A percentile compares a stretch with the other conserved stretches of the same genome.
phyloP scores from a whole-genome alignment of 176 grass and related monocot species.

The Zoysia pacifica region DNA sequence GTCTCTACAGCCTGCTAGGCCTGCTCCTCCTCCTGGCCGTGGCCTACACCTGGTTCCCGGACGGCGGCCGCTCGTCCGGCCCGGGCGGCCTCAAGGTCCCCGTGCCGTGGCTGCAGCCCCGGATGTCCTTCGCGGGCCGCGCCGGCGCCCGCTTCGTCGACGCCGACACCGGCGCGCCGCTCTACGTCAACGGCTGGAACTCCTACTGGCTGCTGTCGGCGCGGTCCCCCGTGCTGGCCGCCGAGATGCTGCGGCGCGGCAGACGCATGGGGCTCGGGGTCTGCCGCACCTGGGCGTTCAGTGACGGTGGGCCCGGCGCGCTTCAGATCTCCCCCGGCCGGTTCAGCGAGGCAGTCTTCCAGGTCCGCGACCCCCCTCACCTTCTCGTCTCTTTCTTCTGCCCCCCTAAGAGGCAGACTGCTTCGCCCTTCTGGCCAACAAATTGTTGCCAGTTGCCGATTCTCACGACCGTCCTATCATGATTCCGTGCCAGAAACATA shows the following conservation, averaged over 20 bases:
- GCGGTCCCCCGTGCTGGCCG: slow-evolving; percentile 32
- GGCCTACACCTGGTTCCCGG: slow-evolving; percentile 55
- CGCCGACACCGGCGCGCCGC: slow-evolving; percentile 44
- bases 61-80: slow-evolving; percentile 1
- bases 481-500: not conserved
- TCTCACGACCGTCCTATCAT: not conserved
- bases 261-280: slow-evolving; percentile 71
- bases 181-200: slow-evolving; percentile 97
- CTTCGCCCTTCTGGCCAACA: not conserved
- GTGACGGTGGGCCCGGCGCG: slow-evolving; percentile 65
- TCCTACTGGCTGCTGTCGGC: slow-evolving; percentile 87
- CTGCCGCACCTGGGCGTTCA: slow-evolving; percentile 88
- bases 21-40: slow-evolving; percentile 63
- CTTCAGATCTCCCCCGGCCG: slow-evolving; percentile 87
- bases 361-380: slow-evolving; percentile 48
- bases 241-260: slow-evolving; percentile 81
- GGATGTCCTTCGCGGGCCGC: slow-evolving; percentile 65
- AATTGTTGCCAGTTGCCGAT: not conserved
- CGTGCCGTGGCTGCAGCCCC: slow-evolving; percentile 82
- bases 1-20: slow-evolving; percentile 64
- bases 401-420: not conserved
- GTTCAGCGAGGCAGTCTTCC: slow-evolving; percentile 70
- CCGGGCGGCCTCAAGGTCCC: slow-evolving; percentile 51
- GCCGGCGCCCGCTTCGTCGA: slow-evolving; percentile 70
- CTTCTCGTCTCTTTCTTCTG: not conserved